phyloP scores from a whole-genome alignment of 1,284 basidiomycete genomes.

The Cutaneotrichosporon sp. region DNA sequence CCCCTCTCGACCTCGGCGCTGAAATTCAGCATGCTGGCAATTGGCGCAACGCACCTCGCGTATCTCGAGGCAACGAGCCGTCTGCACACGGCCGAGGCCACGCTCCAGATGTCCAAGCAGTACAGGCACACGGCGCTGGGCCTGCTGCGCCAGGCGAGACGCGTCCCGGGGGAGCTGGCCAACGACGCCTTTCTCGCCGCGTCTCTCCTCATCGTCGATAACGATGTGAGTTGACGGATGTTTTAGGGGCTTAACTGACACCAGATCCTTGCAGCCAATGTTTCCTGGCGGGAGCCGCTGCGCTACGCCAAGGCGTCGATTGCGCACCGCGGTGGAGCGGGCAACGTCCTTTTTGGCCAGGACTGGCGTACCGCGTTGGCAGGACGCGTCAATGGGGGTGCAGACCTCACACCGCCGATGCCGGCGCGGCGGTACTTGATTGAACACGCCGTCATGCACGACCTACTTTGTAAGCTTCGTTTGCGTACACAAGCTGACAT shows the following conservation, averaged over 20 bases:
- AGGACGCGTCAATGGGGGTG: conserved; percentile 1
- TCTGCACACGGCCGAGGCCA: conserved; percentile 7
- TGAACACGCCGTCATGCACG: conserved; percentile 30
- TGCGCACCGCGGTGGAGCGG: conserved; percentile 29
- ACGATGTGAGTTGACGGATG: conserved; percentile 29
- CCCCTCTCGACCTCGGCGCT: conserved; percentile 29
- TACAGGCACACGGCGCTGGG: conserved; percentile 27
- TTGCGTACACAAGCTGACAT: neutral
- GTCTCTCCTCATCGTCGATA: conserved; percentile 22
- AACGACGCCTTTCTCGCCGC: conserved; percentile 33
- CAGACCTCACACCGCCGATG: conserved; percentile 1
- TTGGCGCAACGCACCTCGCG: conserved; percentile 31
- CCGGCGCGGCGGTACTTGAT: conserved; percentile 22
- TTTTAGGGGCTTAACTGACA: neutral
- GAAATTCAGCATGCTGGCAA: conserved; percentile 30
- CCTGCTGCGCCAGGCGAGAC: conserved; percentile 26
- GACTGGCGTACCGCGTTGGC: conserved; percentile 12
- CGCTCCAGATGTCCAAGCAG: conserved; percentile 18
- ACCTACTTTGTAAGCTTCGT: conserved; percentile 25
- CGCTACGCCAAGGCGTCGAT: conserved; percentile 26
- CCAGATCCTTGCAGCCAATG: conserved; percentile 30
- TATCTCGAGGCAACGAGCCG: conserved; percentile 17
- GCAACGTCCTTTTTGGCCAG: conserved; percentile 25
- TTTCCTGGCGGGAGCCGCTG: conserved; percentile 32
- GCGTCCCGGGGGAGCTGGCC: conserved; percentile 21